Base-by-base conservation (phyloP, 225 moss, liverwort and hornwort genomes). In the Asterella californica region DNA sequence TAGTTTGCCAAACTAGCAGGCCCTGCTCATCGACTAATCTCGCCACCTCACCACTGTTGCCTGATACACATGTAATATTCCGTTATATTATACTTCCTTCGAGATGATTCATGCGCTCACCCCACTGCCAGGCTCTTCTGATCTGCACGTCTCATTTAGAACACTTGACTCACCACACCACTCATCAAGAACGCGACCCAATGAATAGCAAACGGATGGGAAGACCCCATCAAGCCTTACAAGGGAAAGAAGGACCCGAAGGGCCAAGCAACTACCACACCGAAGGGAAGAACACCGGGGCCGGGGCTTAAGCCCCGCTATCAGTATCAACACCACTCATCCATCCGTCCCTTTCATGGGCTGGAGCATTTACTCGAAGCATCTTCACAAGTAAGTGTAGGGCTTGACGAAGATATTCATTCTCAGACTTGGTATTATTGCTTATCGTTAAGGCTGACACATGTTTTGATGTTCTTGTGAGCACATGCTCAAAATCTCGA, bases 381-480 rank as follows among this genome's bases (percentile, higher is more conserved):
- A 70, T 65, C 69, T 70, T 70, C 42, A 38, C 12, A 70, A 42
- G 69, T 70, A 22, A 65, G 22, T 21, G 69, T 21, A 70, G 30
- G 21, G 1, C 19, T 70, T 24, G 38, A 67, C 67, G 61, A 61
- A 27, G n/a, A 61, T 15, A 61, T 65, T 65, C 65, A 65, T 4
- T 65, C 65, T 65, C 21, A 33, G 65, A 33, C 42, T 37, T 45
- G 69, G 21, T 37, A 45, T 45, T 70, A 70, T 45, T 70, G 38
- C 69, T 70, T 38, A 45, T 70, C 38, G 37, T 70, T 38, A 70
- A 19, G 19, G 42, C 69, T 70, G 69, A 70, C 69, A 70, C 42
- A 1, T 70, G 21, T 38, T 33, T 70, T 70, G 69, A 30, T 70
- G 42, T 19, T 70, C 67, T 67, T 8, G 42, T 37, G 0, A 70